Evolutionary conservation across 805 yeast species (phyloP).

Genomic region (Wickerhamomyces alni): DNA sequence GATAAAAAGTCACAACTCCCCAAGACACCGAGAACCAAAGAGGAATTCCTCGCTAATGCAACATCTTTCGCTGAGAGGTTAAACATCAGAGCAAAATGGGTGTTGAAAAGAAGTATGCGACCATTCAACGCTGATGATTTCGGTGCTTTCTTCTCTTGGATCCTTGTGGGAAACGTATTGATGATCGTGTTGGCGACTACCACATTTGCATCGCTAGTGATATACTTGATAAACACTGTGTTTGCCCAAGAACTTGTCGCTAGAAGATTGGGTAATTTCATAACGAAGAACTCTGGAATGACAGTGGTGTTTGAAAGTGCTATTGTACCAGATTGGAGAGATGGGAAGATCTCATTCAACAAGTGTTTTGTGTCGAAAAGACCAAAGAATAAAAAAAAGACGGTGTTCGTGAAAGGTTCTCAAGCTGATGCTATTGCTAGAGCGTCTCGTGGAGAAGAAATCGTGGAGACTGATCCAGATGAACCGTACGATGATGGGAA

Average conservation of each 20-base stretch:
- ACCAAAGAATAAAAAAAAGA: constrained; percentile 48
- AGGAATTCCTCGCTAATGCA: constrained; percentile 38
- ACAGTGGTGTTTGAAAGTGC: constrained; percentile 90
- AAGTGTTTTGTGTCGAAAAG: constrained; percentile 83
- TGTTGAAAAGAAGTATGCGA: constrained; percentile 63
- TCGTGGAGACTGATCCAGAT: constrained; percentile 16
- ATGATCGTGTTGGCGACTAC: constrained; percentile 85
- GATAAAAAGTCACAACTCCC: no score
- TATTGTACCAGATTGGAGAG: constrained; percentile 89
- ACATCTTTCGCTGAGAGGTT: constrained; percentile 34
- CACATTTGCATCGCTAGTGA: constrained; percentile 76
- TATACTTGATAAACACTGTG: constrained; percentile 61
- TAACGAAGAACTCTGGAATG: constrained; percentile 77
- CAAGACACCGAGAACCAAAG: constrained; percentile 23
- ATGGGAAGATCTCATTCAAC: constrained; percentile 76
- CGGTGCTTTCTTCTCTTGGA: constrained; percentile 87
- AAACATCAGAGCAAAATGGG: constrained; percentile 59
- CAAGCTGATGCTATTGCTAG: constrained; percentile 66
- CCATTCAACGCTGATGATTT: constrained; percentile 93
- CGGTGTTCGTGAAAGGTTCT: constrained; percentile 60
- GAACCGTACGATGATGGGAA: constrained; percentile 76
- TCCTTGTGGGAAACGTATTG: constrained; percentile 79
- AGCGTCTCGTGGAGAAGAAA: constrained; percentile 9
- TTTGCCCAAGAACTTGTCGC: constrained; percentile 73
- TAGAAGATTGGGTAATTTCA: constrained; percentile 67